Evolutionary conservation across 1,284 basidiomycete species (phyloP), one percentile per base, ranked within the genome.

Genomic region (Melanopsichium pennsylvanicum): DNA sequence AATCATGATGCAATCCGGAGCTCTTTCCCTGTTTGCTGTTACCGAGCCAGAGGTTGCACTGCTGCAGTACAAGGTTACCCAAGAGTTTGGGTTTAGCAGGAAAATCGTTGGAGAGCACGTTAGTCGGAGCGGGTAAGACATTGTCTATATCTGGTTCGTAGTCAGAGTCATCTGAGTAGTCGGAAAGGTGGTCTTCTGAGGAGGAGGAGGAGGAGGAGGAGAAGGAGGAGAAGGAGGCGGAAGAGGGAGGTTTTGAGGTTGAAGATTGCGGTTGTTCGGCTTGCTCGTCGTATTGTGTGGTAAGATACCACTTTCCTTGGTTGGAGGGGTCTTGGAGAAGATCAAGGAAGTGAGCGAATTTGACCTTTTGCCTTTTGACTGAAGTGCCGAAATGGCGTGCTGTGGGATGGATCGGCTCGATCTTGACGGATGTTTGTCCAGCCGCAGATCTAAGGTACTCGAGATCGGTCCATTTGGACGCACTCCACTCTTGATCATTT

Each of bases 1-100:
- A 79, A 46, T 81, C 79, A 45, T 81, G 79, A 48, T 80, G 78
- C 40, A 80, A 49, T 0, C 77, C 78, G 8, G 69, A 72, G 43
- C 70, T 77, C 36, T 70, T 72, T 16, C 69, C 72, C 19, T 72
- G 38, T n/a, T 48, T 59, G 29, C 69, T 60, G 47, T 59, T 70
- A 29, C 78, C 78, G 10, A 80, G 64, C 79, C 79, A 81, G 9
- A 81, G 49, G 39, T 81, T 81, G 64, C 76, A 78, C 44, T 81
- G 79, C 41, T 79, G 77, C 9, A 81, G 56, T 1, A 79, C 78
- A n/a, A 81, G 61, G 27, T 60, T 45, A 29, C 79, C 78, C 6
- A 78, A 51, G 12, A 81, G 40, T 21, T 70, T 42, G 9, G 79
- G 79, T 16, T 62, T 66, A n/a, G 62, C 48, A 2, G 79, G 78